A percentile compares a stretch with the other conserved stretches of the same genome.
phyloP scores from a whole-genome alignment of 305 asterid species.

The Solanum chacoense region DNA sequence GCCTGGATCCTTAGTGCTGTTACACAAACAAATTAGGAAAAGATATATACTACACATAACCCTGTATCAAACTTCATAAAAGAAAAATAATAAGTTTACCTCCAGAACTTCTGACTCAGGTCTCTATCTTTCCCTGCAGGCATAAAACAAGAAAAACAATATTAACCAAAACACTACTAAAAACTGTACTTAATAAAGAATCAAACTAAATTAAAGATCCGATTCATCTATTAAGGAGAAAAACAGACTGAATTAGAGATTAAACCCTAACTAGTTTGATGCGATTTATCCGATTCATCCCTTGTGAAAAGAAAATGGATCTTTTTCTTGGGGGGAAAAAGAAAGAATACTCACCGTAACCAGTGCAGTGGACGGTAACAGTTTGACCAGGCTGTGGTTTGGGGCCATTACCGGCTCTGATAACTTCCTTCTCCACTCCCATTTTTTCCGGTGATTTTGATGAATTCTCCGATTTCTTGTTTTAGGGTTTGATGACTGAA shows the following conservation, averaged over 20 bases:
- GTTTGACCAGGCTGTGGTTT: constrained; percentile 65
- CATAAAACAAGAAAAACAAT: neutral
- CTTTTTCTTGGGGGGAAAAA: neutral
- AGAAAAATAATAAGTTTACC: constrained; percentile 23
- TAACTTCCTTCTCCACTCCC: constrained; percentile 75
- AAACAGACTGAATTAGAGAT: neutral
- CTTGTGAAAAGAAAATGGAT: neutral
- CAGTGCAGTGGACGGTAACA: constrained; percentile 95
- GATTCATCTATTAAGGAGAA: neutral
- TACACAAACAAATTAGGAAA: constrained; percentile 8
- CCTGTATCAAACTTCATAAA: neutral
- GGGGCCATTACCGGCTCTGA: constrained; percentile 57
- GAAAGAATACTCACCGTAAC: constrained; percentile 32
- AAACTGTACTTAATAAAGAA: neutral
- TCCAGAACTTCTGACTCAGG: constrained; percentile 67
- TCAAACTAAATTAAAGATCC: neutral
- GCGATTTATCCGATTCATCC: neutral
- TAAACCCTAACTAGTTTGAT: neutral
- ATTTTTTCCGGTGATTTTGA: constrained; percentile 16
- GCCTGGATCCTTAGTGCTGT: constrained; percentile 92
- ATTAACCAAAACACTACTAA: neutral
- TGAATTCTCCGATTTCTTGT: neutral
- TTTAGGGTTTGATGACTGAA: neutral
- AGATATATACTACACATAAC: neutral
- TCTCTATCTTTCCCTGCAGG: constrained; percentile 64